Percentiles rank a stretch among this genome's conserved stretches.
phyloP scores from a whole-genome alignment of 495 filamentous ascomycete genomes.

The Diplogelasinospora grovesii region DNA sequence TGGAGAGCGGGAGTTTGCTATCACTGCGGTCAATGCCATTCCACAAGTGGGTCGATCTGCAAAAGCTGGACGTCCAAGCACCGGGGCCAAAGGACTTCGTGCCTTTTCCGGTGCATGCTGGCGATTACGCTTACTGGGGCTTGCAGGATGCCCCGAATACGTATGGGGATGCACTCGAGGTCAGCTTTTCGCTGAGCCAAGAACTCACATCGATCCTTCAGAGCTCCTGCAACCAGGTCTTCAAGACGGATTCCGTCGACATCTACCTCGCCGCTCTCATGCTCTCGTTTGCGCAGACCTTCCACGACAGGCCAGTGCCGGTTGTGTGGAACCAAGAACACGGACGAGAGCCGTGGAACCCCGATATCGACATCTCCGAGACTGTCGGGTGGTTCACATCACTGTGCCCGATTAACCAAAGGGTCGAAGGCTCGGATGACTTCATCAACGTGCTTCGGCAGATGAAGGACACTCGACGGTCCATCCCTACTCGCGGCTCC shows the following conservation, averaged over 20 bases:
- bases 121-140: constrained; percentile 42
- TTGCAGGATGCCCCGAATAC: constrained; percentile 37
- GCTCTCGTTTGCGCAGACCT: constrained; percentile 43
- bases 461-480: constrained; percentile 34
- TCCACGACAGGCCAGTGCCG: constrained; percentile 47
- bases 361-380: constrained; percentile 35
- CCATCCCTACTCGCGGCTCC: constrained; percentile 19
- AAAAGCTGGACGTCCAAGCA: constrained; percentile 26
- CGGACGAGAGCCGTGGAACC: constrained; percentile 31
- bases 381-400: constrained; percentile 47
- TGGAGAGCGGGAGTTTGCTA: constrained; percentile 41
- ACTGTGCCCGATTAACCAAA: constrained; percentile 31
- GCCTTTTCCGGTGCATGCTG: constrained; percentile 27
- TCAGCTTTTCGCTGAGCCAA: constrained; percentile 36
- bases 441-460: constrained; percentile 34
- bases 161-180: constrained; percentile 35
- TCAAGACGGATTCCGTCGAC: constrained; percentile 41
- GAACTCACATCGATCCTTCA: constrained; percentile 39
- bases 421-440: constrained; percentile 30
- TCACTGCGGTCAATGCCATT: constrained; percentile 49
- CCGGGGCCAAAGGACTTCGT: constrained; percentile 17
- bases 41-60: constrained; percentile 53
- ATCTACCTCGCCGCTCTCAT: constrained; percentile 44
- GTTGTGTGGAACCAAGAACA: constrained; percentile 48
- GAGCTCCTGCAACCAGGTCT: constrained; percentile 34